These are phyloP conservation scores for Nicotiana rustica DNA, from an alignment of 305 asterid genomes.

Conservation along the genomic window DNA sequence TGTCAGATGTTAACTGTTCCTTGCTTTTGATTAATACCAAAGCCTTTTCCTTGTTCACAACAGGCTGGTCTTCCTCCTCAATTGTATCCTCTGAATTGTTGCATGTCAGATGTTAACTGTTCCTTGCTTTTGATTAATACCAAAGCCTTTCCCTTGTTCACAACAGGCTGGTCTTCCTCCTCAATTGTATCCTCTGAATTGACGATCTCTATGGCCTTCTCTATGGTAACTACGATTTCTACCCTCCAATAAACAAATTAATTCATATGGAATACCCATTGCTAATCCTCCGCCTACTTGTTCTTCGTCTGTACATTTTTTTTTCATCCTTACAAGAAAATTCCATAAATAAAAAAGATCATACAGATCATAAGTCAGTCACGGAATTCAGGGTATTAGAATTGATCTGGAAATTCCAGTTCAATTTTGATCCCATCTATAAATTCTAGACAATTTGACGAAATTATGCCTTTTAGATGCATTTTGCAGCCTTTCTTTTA, in stretches of 20 bases:
- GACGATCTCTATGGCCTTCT: too few relatives aligned
- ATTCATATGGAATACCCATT: not conserved
- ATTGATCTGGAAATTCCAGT: not conserved
- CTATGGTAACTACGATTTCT: not conserved
- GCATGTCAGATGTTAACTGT: too few relatives aligned
- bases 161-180: too few relatives aligned
- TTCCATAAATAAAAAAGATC: not conserved
- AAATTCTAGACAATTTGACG: not conserved
- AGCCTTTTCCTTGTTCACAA: too few relatives aligned
- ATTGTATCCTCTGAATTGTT: too few relatives aligned
- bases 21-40: too few relatives aligned
- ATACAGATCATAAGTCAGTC: not conserved
- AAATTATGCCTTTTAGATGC: not conserved
- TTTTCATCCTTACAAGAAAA: not conserved
- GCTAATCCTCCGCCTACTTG: not conserved
- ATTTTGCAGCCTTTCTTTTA: slow-evolving; percentile 1
- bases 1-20: too few relatives aligned
- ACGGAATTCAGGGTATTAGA: not conserved
- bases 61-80: too few relatives aligned
- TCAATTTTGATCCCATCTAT: not conserved
- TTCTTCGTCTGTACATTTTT: not conserved
- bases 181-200: too few relatives aligned
- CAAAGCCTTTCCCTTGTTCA: too few relatives aligned
- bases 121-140: too few relatives aligned
- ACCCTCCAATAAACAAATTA: not conserved